These are phyloP conservation scores for Cytospora mali DNA, from an alignment of 2,329 filamentous ascomycete genomes.

Conservation along the genomic window DNA sequence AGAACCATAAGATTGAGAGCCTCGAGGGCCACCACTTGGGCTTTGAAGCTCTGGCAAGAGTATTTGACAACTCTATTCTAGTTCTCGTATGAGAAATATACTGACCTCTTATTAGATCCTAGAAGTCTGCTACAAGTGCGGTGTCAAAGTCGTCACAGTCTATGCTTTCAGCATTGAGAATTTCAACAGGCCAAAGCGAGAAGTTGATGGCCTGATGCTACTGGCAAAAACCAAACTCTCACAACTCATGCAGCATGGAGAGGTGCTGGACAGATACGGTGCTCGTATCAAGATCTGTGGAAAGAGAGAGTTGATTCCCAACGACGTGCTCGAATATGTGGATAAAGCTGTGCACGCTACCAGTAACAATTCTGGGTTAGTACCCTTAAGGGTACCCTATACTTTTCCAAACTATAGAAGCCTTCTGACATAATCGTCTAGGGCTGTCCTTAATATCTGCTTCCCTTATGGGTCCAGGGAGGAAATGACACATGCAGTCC, in stretches of 20 bases:
- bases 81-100: neutral
- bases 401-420: neutral
- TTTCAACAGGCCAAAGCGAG: slow-evolving; percentile 94
- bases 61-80: slow-evolving; percentile 38
- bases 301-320: slow-evolving; percentile 78
- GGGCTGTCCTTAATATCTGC: slow-evolving; percentile 81
- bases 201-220: slow-evolving; percentile 96
- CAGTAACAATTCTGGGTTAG: slow-evolving; percentile 78
- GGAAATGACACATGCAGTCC: slow-evolving; percentile 90
- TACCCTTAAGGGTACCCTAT: slow-evolving; percentile 14
- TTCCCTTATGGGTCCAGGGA: slow-evolving; percentile 96
- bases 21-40: slow-evolving; percentile 95
- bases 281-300: slow-evolving; percentile 85
- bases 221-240: slow-evolving; percentile 94
- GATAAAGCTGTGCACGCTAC: slow-evolving; percentile 86
- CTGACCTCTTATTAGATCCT: slow-evolving; percentile 63
- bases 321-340: slow-evolving; percentile 86
- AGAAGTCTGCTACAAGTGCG: slow-evolving; percentile 97
- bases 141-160: slow-evolving; percentile 94
- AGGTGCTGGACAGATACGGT: slow-evolving; percentile 89
- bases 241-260: slow-evolving; percentile 90
- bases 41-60: slow-evolving; percentile 89
- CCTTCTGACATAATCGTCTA: slow-evolving; percentile 34
- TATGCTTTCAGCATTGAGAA: slow-evolving; percentile 99
- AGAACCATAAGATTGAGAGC: slow-evolving; percentile 89